These are phyloP conservation scores for Antitrichia curtipendula DNA, from an alignment of 225 moss, liverwort and hornwort genomes.

Conservation along the genomic window DNA sequence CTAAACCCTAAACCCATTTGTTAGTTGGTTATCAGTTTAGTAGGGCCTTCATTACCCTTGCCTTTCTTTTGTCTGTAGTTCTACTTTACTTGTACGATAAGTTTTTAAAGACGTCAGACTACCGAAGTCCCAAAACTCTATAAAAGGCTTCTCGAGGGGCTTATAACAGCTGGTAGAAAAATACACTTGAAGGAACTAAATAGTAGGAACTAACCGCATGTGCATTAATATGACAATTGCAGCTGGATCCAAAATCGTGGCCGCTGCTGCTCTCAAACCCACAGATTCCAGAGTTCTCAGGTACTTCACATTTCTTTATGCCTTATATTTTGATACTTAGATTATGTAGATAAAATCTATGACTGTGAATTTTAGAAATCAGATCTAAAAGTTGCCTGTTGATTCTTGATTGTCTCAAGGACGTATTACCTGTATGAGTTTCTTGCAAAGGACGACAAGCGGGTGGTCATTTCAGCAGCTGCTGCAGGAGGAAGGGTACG, in stretches of 20 bases:
- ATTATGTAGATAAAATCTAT: background rate
- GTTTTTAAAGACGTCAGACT: background rate
- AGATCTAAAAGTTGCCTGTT: background rate
- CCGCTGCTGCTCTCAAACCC: slow-evolving; percentile 64
- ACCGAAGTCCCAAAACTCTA: no score
- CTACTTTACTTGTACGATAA: background rate
- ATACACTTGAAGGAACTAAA: background rate
- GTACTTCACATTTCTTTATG: slow-evolving; percentile 11
- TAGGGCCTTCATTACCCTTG: background rate
- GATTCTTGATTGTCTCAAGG: slow-evolving; percentile 16
- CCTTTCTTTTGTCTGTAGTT: background rate
- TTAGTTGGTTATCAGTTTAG: background rate
- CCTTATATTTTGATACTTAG: background rate
- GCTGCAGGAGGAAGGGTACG: slow-evolving; percentile 79
- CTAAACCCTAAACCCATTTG: background rate
- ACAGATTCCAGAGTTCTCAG: slow-evolving; percentile 55
- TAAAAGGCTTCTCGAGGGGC: background rate
- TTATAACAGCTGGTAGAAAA: background rate
- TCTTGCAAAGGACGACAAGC: slow-evolving; percentile 67
- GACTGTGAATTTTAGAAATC: background rate
- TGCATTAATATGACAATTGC: background rate
- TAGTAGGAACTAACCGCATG: background rate
- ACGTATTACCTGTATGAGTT: slow-evolving; percentile 95
- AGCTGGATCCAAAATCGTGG: slow-evolving; percentile 79
- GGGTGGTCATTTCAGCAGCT: slow-evolving; percentile 76